Base-by-base conservation (phyloP, 768 basidiomycete genomes). In the Panaeolus cyanescens region DNA sequence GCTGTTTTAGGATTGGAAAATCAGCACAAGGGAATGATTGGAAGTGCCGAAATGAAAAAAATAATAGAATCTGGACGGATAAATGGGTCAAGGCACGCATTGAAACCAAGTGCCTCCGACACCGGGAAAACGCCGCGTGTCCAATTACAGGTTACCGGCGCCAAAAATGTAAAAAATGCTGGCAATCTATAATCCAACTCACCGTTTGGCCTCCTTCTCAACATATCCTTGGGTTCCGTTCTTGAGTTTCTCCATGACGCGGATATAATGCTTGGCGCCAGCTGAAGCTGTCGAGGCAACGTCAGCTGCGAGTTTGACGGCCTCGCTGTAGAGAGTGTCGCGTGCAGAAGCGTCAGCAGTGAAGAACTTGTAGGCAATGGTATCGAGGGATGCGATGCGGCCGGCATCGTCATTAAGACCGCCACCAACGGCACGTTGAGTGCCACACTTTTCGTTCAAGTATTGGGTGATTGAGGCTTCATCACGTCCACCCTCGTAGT, bases 381-480 rank as follows among this genome's bases (percentile, higher is more conserved):
- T 72, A 74, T 99, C 96, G 62, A 99, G 85, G 55, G 89, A 83
- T 28, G 85, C 71, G 54, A 91, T 75, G 62, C 92, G 91, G 32
- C 96, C 96, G 54, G 95, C 96, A 91, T 83, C 70, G 65, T 91
- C 87, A 64, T 84, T 85, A 56, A 99, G 81, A 30, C 88, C 86
- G 62, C 97, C 97, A 53, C 91, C 91, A 13, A 89, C 83, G 33
- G 90, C 85, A 59, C 96, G 90, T 53, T 90, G 79, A 5, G 95
- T 92, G 9, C 94, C 95, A 67, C 94, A 96, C 59, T 90, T 87
- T 76, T 91, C 83, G 71, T 95, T 96, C 63, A 99, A 79, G 80
- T 84, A 96, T 9, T 75, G 72, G 57, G 92, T 85, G 65, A 99
- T 88, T 32, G 86, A 94, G 17, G 80, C 81, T 70, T 95, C 93